Percentiles rank a stretch among this genome's conserved stretches.
Conservation (phyloP, 1,284 basidiomycete genomes). For the Boletus sp. region DNA sequence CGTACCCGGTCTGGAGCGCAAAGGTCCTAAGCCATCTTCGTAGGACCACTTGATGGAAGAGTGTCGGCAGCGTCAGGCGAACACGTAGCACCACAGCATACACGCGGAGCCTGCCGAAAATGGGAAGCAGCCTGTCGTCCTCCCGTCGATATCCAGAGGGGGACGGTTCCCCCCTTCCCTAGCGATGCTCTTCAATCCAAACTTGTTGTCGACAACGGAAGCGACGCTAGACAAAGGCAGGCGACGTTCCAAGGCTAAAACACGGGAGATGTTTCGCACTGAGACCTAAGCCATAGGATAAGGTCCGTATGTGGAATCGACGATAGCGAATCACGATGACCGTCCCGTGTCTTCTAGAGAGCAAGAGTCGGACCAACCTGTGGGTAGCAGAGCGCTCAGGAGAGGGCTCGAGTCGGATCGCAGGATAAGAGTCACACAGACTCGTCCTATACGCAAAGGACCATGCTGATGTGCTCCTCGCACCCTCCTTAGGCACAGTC, state of each 20-base stretch:
- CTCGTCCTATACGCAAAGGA: background rate
- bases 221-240: background rate
- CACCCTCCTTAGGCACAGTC: background rate
- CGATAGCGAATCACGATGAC: background rate
- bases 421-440: background rate
- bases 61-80: too few relatives aligned
- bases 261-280: background rate
- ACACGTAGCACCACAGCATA: too few relatives aligned
- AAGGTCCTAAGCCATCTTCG: background rate
- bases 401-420: background rate
- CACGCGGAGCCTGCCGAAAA: background rate
- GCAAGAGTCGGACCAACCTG: background rate
- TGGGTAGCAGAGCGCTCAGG: too few relatives aligned
- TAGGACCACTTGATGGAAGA: background rate
- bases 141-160: background rate
- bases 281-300: background rate
- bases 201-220: background rate
- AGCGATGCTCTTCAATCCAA: background rate
- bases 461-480: background rate
- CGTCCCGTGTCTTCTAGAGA: background rate
- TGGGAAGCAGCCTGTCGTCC: background rate
- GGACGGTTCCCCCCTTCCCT: background rate
- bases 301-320: background rate
- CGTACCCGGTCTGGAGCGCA: background rate
- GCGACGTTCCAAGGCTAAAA: background rate